Evolutionary conservation across 2,329 filamentous ascomycete genomes (phyloP).

Genomic region (Phoma sp.): DNA sequence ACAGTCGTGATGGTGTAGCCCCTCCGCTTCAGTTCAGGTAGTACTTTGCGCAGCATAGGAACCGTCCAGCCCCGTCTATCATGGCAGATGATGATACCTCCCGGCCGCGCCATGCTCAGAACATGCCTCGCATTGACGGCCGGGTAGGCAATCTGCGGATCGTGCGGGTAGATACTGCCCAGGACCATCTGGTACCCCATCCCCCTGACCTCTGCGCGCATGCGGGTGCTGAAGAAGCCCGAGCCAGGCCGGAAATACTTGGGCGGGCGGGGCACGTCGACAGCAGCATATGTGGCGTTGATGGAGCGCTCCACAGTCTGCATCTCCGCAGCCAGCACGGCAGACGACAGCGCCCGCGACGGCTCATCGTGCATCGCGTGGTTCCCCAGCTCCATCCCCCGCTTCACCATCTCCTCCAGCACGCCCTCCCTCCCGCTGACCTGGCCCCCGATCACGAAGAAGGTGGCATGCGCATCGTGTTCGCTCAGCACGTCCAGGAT

Average conservation of each 20-base stretch:
- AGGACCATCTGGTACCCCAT: conserved; percentile 77
- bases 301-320: conserved; percentile 67
- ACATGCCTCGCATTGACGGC: conserved; percentile 78
- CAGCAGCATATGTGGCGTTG: conserved; percentile 59
- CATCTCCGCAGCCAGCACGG: conserved; percentile 68
- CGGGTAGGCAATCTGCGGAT: conserved; percentile 78
- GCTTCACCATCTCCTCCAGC: conserved; percentile 58
- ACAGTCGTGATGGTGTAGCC: conserved; percentile 77
- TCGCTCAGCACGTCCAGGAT: conserved; percentile 71
- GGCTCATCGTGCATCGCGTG: conserved; percentile 90
- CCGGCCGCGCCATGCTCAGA: conserved; percentile 76
- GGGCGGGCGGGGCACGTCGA: conserved; percentile 52
- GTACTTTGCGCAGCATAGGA: conserved; percentile 74
- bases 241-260: conserved; percentile 84
- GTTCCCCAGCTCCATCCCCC: conserved; percentile 72
- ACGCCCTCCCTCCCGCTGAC: conserved; percentile 60
- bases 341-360: conserved; percentile 64
- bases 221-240: conserved; percentile 77
- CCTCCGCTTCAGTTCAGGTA: conserved; percentile 71
- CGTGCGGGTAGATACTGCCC: conserved; percentile 86
- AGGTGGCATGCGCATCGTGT: conserved; percentile 76
- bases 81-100: conserved; percentile 84
- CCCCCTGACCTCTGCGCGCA: conserved; percentile 65
- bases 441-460: conserved; percentile 87
- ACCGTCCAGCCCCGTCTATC: conserved; percentile 82